Base-by-base conservation (phyloP, 176 grass and related monocot genomes). In the Oryza glaberrima region DNA sequence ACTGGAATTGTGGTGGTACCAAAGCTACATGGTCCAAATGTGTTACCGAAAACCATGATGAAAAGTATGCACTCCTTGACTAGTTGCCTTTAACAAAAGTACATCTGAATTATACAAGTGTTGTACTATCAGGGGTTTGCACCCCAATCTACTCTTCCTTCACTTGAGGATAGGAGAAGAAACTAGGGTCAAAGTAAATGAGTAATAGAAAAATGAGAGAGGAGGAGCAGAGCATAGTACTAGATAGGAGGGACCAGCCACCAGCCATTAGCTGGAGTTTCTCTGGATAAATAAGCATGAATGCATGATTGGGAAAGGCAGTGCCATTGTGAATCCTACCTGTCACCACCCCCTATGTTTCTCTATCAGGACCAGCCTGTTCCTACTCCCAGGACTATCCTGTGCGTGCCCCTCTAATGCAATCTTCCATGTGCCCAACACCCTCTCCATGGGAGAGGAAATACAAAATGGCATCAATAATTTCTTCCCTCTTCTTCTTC, bases 291-390 rank as follows among this genome's bases (percentile, higher is more conserved):
- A 54, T 79, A 22, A 76, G 70, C 69, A 76, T 86, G 56, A 86
- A 86, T 82, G 67, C 60, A 90, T 90, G 84, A 87, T 83, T 84
- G 80, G 52, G 81, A 80, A 76, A 87, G 73, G 44, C 32, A 25
- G 46, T 77, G 73, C 22, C 67, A 87, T 77, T 80, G 64, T 64
- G 51, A 83, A 52, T 81, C 70, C 81, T 84, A 78, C 34, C 89
- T 91, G 81, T 91, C 85, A 80, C 60, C 84, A 88, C 73, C 54
- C 54, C 72, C 69, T 43, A 47, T 73, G 76, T 69, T 78, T 90
- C 84, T 65, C 70, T 49, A 22, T 86, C 85, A 87, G 85, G 81
- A 91, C 85, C 89, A 84, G 85, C 76, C 81, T 87, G 70, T 80
- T 91, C 40, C 81, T 90, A 82, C 79, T 51, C 80, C 75, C 70